Conservation (phyloP, 306 rosid species). For the Aeschynomene evenia region DNA sequence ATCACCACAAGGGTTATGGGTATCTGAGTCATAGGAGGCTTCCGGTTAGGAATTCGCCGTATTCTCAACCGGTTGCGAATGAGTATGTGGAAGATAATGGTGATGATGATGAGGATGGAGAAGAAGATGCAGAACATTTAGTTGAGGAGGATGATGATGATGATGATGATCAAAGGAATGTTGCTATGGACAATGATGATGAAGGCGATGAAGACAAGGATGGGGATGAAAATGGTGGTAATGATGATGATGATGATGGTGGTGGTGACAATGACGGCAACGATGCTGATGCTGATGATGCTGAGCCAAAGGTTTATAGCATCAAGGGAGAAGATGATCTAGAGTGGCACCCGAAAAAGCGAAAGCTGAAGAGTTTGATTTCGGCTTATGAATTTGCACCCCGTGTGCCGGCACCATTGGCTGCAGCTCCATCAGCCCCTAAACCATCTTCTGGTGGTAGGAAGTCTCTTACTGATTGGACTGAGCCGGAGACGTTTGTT, state of each 20-base stretch:
- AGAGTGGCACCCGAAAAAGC: conserved; percentile 67
- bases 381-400: conserved; percentile 81
- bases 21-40: conserved; percentile 43
- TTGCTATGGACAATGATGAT: conserved; percentile 18
- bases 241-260: neutral
- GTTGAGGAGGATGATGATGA: conserved; percentile 39
- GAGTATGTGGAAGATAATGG: conserved; percentile 43
- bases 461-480: conserved; percentile 76
- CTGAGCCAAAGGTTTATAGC: conserved; percentile 33
- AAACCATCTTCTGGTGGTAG: conserved; percentile 66
- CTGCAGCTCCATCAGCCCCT: conserved; percentile 43
- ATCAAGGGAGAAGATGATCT: conserved; percentile 48
- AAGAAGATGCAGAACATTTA: conserved; percentile 26
- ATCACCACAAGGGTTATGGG: conserved; percentile 51
- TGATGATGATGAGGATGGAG: conserved; percentile 32
- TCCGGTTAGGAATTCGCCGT: conserved; percentile 41
- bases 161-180: conserved; percentile 43
- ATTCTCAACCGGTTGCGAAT: conserved; percentile 38
- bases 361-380: conserved; percentile 69
- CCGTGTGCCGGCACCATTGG: conserved; percentile 44
- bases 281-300: conserved; percentile 33
- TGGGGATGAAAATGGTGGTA: conserved; percentile 34
- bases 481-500: conserved; percentile 71
- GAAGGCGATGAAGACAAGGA: conserved; percentile 41
- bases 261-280: conserved; percentile 28